phyloP scores from a whole-genome alignment of 2,329 filamentous ascomycete genomes.

The Exophiala mesophila region DNA sequence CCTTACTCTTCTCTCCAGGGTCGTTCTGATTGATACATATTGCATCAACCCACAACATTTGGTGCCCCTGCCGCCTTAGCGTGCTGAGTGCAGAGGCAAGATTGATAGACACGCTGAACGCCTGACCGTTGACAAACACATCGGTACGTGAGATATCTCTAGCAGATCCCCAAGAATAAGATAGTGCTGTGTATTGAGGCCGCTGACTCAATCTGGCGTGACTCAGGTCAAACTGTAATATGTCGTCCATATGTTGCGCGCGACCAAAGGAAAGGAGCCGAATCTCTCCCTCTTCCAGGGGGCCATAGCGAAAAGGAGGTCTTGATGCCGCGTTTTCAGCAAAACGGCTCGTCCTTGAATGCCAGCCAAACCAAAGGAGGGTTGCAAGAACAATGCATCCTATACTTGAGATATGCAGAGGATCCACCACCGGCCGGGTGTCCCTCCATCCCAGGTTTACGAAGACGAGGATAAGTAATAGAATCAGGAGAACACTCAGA shows the following conservation, averaged over 20 bases:
- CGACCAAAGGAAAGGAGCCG: conserved; percentile 10
- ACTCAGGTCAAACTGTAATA: conserved; percentile 7
- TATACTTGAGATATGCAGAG: too few relatives aligned
- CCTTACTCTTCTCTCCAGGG: conserved; percentile 11
- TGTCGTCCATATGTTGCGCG: neutral
- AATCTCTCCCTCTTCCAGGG: conserved; percentile 15
- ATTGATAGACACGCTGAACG: conserved; percentile 8
- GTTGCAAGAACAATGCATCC: too few relatives aligned
- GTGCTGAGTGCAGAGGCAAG: conserved; percentile 11
- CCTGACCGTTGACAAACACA: conserved; percentile 11
- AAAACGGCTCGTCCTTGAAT: too few relatives aligned
- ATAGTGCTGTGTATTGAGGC: conserved; percentile 17
- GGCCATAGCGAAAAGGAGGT: conserved; percentile 12
- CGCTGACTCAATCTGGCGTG: conserved; percentile 13
- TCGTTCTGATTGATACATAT: conserved; percentile 19
- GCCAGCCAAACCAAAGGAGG: too few relatives aligned
- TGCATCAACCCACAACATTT: conserved; percentile 17
- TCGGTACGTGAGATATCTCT: neutral
- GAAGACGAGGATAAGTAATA: too few relatives aligned
- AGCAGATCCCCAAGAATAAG: conserved; percentile 18
- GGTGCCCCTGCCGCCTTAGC: conserved; percentile 6
- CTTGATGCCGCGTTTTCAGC: too few relatives aligned
- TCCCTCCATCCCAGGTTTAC: too few relatives aligned
- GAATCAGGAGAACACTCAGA: too few relatives aligned
- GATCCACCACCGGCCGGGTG: too few relatives aligned